Conservation (phyloP, 2,329 filamentous ascomycete species). For the Bertia moriformis region DNA sequence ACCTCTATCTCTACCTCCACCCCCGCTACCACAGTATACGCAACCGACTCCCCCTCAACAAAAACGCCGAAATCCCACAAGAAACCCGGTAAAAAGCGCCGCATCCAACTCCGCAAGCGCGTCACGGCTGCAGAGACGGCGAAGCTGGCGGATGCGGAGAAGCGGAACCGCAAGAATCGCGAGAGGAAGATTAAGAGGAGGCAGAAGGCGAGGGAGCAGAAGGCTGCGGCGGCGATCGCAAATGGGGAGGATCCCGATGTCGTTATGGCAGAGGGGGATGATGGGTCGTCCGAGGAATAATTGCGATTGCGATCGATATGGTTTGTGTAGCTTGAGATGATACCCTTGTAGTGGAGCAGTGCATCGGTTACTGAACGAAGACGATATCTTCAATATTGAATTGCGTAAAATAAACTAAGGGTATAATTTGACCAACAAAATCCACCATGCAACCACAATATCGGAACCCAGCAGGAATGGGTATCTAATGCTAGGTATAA, state of each 20-base stretch:
- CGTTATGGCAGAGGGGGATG: neutral
- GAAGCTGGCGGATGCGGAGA: conserved; percentile 18
- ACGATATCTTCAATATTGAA: neutral
- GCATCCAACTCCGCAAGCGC: conserved; percentile 20
- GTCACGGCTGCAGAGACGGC: conserved; percentile 12
- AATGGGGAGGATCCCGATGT: neutral
- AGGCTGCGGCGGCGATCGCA: neutral
- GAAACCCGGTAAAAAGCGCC: conserved; percentile 25
- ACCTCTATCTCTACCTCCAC: conserved; percentile 8
- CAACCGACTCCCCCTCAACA: conserved; percentile 2
- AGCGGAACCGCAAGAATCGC: conserved; percentile 20
- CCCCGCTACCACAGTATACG: conserved; percentile 6
- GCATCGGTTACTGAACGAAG: too few relatives aligned
- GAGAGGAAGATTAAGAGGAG: conserved; percentile 17
- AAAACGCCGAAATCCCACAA: conserved; percentile 14
- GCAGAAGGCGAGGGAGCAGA: neutral
- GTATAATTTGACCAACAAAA: too few relatives aligned
- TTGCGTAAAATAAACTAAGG: too few relatives aligned
- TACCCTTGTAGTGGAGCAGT: neutral
- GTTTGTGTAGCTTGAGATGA: neutral
- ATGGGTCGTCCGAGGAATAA: neutral
- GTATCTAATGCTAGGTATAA: too few relatives aligned
- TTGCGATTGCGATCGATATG: neutral
- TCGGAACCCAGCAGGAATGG: too few relatives aligned
- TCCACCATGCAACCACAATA: too few relatives aligned